Conservation (phyloP, 1,284 basidiomycete genomes). For the Pascua sp. region DNA sequence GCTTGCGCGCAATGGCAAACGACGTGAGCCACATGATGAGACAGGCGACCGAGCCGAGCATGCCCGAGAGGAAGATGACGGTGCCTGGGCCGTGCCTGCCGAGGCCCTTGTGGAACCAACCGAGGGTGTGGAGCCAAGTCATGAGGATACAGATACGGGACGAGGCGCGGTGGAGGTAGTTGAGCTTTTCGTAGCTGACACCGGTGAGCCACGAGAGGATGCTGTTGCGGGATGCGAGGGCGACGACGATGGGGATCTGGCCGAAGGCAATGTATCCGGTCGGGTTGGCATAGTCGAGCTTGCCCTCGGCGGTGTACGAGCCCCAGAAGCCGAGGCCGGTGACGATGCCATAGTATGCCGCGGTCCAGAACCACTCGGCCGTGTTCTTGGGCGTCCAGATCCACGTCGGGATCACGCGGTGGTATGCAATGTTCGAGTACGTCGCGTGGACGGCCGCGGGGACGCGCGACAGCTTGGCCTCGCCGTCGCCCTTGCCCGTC, state of each 20-base stretch:
- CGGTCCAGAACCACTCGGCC: constrained; percentile 17
- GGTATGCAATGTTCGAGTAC: constrained; percentile 13
- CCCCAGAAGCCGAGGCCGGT: constrained; percentile 15
- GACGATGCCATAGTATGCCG: constrained; percentile 14
- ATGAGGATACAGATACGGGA: constrained; percentile 29
- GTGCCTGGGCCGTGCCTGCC: constrained; percentile 16
- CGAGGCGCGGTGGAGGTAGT: constrained; percentile 40
- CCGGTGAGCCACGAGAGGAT: constrained; percentile 61
- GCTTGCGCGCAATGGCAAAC: constrained; percentile 48
- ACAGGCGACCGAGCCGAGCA: background rate
- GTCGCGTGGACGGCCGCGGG: background rate
- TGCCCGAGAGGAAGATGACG: constrained; percentile 7
- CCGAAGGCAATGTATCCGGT: constrained; percentile 9
- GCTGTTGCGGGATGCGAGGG: constrained; percentile 64
- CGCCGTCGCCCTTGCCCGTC: background rate
- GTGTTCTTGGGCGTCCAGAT: constrained; percentile 7
- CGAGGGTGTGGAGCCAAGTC: constrained; percentile 33
- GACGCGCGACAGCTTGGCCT: background rate
- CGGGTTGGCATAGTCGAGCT: constrained; percentile 9
- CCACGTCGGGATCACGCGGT: constrained; percentile 18
- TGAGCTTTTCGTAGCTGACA: constrained; percentile 58
- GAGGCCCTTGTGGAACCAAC: constrained; percentile 17
- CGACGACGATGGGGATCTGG: constrained; percentile 61
- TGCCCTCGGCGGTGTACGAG: constrained; percentile 2
- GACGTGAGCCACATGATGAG: constrained; percentile 50